phyloP scores from a whole-genome alignment of 2,329 filamentous ascomycete species.

The Parasarocladium wereldwijsianum region DNA sequence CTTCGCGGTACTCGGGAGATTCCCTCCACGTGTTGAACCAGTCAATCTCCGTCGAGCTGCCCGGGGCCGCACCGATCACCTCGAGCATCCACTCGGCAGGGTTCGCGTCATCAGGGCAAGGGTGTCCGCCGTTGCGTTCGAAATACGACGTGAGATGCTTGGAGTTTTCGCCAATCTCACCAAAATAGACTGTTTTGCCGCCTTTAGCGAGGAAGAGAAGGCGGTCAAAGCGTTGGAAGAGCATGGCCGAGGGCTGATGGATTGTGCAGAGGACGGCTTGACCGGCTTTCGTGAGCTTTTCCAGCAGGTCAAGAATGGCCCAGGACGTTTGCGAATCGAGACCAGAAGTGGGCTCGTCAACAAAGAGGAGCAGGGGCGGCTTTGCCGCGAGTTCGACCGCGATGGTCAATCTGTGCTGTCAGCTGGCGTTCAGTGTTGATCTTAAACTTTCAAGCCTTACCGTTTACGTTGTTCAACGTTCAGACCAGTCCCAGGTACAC shows the following conservation, averaged over 20 bases:
- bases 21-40: constrained; percentile 50
- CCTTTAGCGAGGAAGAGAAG: constrained; percentile 68
- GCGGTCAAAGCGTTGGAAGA: constrained; percentile 83
- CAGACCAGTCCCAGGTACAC: constrained; percentile 20
- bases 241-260: constrained; percentile 89
- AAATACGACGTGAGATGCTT: constrained; percentile 59
- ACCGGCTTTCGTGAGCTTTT: constrained; percentile 78
- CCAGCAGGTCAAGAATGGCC: constrained; percentile 76
- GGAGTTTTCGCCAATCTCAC: constrained; percentile 31
- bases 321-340: constrained; percentile 85
- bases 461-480: constrained; percentile 38
- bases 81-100: constrained; percentile 71
- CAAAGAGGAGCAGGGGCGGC: constrained; percentile 75
- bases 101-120: constrained; percentile 56
- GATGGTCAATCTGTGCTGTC: too few species aligned
- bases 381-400: constrained; percentile 93
- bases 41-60: constrained; percentile 47
- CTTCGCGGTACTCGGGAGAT: constrained; percentile 37
- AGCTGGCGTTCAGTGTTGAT: too few species aligned
- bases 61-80: constrained; percentile 48
- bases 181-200: constrained; percentile 65
- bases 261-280: constrained; percentile 96
- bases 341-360: constrained; percentile 91
- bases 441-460: too few species aligned
- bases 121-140: constrained; percentile 51